Percentiles rank a stretch among this genome's conserved stretches.
Conservation (phyloP, 352 stramenopile genomes). For the Globisporangium cederbergense region DNA sequence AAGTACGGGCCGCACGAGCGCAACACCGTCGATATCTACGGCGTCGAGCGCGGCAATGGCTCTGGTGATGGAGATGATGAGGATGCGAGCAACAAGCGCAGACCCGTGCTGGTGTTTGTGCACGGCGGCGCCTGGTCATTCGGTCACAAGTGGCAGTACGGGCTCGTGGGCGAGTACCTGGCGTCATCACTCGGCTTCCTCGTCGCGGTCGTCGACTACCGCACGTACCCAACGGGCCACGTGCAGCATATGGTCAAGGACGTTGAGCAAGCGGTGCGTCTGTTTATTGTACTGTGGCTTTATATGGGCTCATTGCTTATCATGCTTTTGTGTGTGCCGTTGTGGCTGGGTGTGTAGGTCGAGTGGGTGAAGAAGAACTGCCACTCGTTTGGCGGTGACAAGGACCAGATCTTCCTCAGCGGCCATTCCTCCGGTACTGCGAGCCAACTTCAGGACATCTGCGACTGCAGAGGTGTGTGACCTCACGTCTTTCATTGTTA, state of each 20-base stretch:
- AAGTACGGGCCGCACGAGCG: constrained; percentile 48
- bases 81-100: background rate
- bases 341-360: constrained; percentile 30
- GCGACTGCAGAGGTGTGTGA: background rate
- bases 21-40: constrained; percentile 63
- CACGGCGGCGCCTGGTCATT: constrained; percentile 88
- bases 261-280: constrained; percentile 63
- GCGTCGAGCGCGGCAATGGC: constrained; percentile 20
- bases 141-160: constrained; percentile 79
- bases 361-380: constrained; percentile 54
- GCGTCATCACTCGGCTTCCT: constrained; percentile 52
- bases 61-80: constrained; percentile 7
- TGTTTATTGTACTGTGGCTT: too few relatives aligned
- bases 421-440: constrained; percentile 58
- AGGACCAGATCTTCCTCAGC: constrained; percentile 42
- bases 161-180: constrained; percentile 58
- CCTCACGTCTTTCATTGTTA: background rate
- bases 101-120: constrained; percentile 89
- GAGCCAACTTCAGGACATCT: too few relatives aligned
- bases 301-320: background rate
- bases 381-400: constrained; percentile 45
- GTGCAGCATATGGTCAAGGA: constrained; percentile 89
- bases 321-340: background rate
- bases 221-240: constrained; percentile 83
- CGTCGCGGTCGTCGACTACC: constrained; percentile 88